Base-by-base conservation (phyloP, 2,329 filamentous ascomycete genomes). In the Aschersonia sp. region DNA sequence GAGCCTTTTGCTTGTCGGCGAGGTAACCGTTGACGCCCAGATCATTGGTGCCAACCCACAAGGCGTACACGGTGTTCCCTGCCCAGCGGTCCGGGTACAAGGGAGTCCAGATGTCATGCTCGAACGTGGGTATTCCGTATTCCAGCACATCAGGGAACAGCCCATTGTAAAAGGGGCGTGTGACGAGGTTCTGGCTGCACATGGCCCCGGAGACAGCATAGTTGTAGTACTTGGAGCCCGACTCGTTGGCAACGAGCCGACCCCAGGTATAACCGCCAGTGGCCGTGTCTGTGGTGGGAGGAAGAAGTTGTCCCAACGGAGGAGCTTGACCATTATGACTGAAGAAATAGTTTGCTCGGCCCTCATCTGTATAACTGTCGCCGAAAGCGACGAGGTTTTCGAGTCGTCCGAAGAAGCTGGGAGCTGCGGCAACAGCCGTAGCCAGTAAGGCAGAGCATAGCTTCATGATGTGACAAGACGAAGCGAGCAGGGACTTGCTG, bases 11-110 rank as follows among this genome's bases (percentile, higher is more conserved):
- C 30, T 69, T 71, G 58, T 87, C 82, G 4, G 73, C 40, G 32
- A 89, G 61, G 58, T 89, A 83, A 6, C 74, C 82, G 46, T 71
- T 63, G 49, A 69, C 71, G 29, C 85, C 84, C 7, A 91, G 67
- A 57, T 92, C 85, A 58, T 91, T 91, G 30, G 84, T 89, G 3
- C 85, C 85, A 55, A 89, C 87, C 83, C 83, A 89, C 46, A 89
- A 74, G 1, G 78, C 72, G 57, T 88, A 89, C 2, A 86, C 78
- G 0, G 84, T 86, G 52, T 80, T 78, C 31, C 75, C 64, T 1
- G 72, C 55, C 2, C 68, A 70, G 44, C 71, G 63, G 52, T 69
- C 56, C 0, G 63, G 61, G 52, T 71, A 74, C 20, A 55, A 29
- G 48, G 64, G 59, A 47, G 61, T 69, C 4, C 59, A 58, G 3